Percentiles rank a stretch among this genome's conserved stretches.
Evolutionary conservation across 495 filamentous ascomycete species (phyloP).

Genomic region (Penicillium steckii): DNA sequence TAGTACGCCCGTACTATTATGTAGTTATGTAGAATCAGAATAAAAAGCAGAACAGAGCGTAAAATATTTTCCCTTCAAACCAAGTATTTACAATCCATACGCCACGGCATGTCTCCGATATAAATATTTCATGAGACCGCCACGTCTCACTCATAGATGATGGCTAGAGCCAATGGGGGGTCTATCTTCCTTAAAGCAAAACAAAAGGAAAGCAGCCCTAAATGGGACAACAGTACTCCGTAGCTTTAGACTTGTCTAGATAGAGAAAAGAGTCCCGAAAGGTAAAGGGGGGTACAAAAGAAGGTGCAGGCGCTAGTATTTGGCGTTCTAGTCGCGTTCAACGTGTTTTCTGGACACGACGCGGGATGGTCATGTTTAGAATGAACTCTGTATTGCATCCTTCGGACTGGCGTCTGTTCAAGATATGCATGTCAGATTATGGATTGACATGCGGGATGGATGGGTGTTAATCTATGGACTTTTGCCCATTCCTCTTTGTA

Average conservation of each 20-base stretch:
- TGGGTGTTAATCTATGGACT: neutral
- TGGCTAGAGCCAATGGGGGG: neutral
- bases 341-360: too few species aligned
- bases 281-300: neutral
- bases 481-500: neutral
- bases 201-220: neutral
- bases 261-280: slow-evolving; percentile 7
- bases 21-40: too few species aligned
- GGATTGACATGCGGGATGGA: neutral
- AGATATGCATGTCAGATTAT: neutral
- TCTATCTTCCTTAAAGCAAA: neutral
- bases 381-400: too few species aligned
- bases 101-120: neutral
- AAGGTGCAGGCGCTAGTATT: too few species aligned
- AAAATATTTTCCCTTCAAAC: too few species aligned
- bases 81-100: neutral
- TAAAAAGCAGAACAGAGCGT: too few species aligned
- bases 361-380: neutral
- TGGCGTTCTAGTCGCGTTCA: too few species aligned
- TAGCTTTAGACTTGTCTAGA: slow-evolving; percentile 2
- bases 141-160: slow-evolving; percentile 1
- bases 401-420: too few species aligned
- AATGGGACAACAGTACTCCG: neutral
- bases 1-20: too few species aligned
- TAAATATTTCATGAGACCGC: slow-evolving; percentile 4